These are phyloP conservation scores for Penicillium steckii DNA, from an alignment of 495 filamentous ascomycete genomes.

Conservation along the genomic window DNA sequence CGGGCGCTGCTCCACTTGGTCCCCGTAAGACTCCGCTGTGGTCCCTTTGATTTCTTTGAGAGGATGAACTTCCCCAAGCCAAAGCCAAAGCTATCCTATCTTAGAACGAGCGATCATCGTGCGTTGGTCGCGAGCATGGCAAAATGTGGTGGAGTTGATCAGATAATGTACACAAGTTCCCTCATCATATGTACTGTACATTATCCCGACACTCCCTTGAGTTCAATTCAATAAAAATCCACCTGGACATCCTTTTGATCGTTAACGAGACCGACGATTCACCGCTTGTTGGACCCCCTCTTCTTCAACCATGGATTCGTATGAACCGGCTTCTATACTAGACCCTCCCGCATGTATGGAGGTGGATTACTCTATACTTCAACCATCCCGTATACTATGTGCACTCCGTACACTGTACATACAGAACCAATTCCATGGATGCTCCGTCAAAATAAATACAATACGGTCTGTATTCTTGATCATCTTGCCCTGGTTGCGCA, in stretches of 20 bases:
- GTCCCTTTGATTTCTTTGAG: neutral
- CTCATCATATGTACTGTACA: too few species aligned
- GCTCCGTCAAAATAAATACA: neutral
- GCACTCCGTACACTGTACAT: neutral
- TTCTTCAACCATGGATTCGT: conserved; percentile 1
- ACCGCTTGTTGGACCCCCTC: conserved; percentile 1
- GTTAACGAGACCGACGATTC: neutral
- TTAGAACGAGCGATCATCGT: conserved; percentile 7
- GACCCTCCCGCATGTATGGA: neutral
- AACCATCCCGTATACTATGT: neutral
- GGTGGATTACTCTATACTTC: neutral
- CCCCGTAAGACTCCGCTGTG: conserved; percentile 16
- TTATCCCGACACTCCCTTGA: too few species aligned
- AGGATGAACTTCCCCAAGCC: neutral
- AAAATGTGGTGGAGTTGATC: conserved; percentile 8
- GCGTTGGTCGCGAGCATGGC: neutral
- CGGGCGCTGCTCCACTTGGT: conserved; percentile 24
- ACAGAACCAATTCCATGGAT: neutral
- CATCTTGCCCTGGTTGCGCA: neutral
- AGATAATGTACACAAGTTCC: conserved; percentile 25
- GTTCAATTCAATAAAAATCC: conserved; percentile 20
- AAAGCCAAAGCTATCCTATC: conserved; percentile 1
- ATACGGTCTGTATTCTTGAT: neutral
- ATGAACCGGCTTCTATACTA: neutral
- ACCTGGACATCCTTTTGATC: neutral